A percentile compares a stretch with the other conserved stretches of the same genome.
Evolutionary conservation across 345 rosid genomes (phyloP).

Genomic region (Camelina sativa): DNA sequence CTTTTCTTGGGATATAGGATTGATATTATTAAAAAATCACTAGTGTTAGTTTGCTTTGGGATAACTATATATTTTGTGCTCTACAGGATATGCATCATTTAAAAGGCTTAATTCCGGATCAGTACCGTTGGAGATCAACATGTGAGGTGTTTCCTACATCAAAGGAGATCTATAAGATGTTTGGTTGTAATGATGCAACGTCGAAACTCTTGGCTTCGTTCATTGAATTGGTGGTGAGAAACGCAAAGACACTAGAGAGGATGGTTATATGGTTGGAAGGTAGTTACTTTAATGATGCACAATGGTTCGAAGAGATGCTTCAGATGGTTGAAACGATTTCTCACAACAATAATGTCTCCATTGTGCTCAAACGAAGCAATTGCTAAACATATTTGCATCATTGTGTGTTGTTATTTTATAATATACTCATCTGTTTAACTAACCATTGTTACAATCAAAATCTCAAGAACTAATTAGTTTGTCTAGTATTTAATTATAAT

Average conservation of each 20-base stretch:
- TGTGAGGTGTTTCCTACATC: slow-evolving; percentile 1
- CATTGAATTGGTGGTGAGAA: slow-evolving; percentile 6
- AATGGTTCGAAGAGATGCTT: neutral
- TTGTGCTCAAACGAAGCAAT: neutral
- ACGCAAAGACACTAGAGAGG: neutral
- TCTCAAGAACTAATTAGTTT: no score
- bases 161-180: neutral
- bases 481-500: no score
- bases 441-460: no score
- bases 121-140: slow-evolving; percentile 12
- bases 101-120: neutral
- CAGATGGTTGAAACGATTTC: neutral
- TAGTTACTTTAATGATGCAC: neutral
- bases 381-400: neutral
- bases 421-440: no score
- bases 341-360: neutral
- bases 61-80: neutral
- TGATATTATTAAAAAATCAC: no score
- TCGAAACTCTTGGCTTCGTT: neutral
- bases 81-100: neutral
- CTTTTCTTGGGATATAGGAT: neutral
- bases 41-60: neutral
- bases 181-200: neutral
- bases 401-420: neutral
- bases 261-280: neutral